A percentile compares a stretch with the other conserved stretches of the same genome.
Evolutionary conservation across 192 early-diverging fungal species (phyloP).

Genomic region (Podila verticillata): DNA sequence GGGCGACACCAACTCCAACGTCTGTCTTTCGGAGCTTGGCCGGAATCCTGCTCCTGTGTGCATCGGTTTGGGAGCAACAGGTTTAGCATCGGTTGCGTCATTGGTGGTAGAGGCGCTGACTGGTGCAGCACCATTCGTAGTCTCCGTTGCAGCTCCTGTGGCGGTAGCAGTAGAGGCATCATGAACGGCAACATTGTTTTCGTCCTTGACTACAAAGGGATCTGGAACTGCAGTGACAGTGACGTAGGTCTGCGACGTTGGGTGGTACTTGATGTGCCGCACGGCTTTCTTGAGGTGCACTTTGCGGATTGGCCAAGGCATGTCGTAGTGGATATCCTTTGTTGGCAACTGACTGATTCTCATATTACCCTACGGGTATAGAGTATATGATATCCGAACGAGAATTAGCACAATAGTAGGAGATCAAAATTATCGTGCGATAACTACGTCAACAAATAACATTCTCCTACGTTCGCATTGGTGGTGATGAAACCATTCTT

Average conservation of each 20-base stretch:
- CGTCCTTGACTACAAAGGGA: constrained; percentile 76
- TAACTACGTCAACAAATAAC: not conserved
- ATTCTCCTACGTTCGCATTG: constrained; percentile 67
- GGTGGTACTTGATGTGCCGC: constrained; percentile 86
- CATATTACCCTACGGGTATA: constrained; percentile 68
- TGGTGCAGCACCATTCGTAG: not conserved
- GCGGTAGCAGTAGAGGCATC: not conserved
- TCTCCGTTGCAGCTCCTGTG: not conserved
- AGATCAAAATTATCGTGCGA: no score
- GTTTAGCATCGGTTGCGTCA: not conserved
- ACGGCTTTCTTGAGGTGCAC: constrained; percentile 71
- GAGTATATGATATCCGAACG: not conserved
- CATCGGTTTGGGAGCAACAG: not conserved
- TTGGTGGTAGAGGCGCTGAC: not conserved
- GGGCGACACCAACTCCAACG: constrained; percentile 90
- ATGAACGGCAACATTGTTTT: constrained; percentile 66
- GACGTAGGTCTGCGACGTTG: constrained; percentile 83
- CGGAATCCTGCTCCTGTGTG: constrained; percentile 52
- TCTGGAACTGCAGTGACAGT: constrained; percentile 73
- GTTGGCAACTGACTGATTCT: constrained; percentile 73
- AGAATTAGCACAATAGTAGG: not conserved
- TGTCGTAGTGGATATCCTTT: constrained; percentile 74
- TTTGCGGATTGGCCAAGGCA: constrained; percentile 80
- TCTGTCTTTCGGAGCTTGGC: constrained; percentile 71
- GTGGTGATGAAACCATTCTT: constrained; percentile 80